These are phyloP conservation scores for Ramularia collo-cygni DNA, from an alignment of 2,329 filamentous ascomycete genomes.

Conservation along the genomic window DNA sequence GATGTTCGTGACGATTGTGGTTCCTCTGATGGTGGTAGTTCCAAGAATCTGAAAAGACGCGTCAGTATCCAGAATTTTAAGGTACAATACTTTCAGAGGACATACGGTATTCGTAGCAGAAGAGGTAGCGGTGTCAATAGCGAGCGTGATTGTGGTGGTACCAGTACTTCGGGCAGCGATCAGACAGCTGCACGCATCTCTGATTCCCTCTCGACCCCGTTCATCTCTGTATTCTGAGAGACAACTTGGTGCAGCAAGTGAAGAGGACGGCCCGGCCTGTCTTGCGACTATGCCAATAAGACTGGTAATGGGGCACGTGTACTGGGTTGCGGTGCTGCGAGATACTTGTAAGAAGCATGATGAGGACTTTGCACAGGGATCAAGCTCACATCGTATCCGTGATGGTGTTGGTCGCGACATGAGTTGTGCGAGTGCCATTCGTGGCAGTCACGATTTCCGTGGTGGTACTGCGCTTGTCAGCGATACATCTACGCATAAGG, in stretches of 20 bases:
- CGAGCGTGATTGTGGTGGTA: not conserved
- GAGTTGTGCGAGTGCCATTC: not conserved
- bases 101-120: too few species aligned
- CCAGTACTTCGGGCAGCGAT: not conserved
- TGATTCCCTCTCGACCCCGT: not conserved
- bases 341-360: not conserved
- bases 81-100: too few species aligned
- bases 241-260: not conserved
- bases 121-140: too few species aligned
- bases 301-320: not conserved
- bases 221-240: not conserved
- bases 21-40: constrained; percentile 1
- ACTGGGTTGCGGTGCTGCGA: not conserved
- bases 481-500: not conserved
- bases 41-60: not conserved
- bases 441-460: constrained; percentile 5
- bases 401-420: not conserved
- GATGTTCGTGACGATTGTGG: not conserved
- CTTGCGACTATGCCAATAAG: not conserved
- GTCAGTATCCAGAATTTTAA: not conserved
- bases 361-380: not conserved
- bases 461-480: not conserved
- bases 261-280: not conserved
- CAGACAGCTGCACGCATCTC: constrained; percentile 1
- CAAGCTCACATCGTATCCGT: not conserved